Base-by-base conservation (phyloP, 23 red algal genomes). In the Pyropia yezoensis region DNA sequence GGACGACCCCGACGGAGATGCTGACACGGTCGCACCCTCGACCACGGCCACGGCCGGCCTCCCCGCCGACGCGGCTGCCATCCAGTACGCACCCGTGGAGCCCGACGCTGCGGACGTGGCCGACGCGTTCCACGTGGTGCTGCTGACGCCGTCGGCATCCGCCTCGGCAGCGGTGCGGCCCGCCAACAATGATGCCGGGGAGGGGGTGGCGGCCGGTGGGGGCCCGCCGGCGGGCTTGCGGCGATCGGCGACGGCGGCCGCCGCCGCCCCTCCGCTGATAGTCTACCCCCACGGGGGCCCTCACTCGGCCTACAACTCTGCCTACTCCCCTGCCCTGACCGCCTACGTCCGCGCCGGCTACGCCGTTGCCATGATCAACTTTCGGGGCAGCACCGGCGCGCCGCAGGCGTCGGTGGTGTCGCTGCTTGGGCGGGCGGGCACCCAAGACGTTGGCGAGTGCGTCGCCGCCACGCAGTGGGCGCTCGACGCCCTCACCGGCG, bases 271-370 rank as follows among this genome's bases (percentile, higher is more conserved):
- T 7, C 63, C 66, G 26, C 59, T 97, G 61, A 59, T 90, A 6
- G 29, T 72, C 57, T 77, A 67, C 57, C 93, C 85, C 16, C 93
- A 97, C 49, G 93, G 93, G 7, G 93, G 93, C 45, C 93, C 93
- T 1, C 93, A 97, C 76, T 80, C 87, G 13, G 45, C 77, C 28
- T 68, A 66, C 25, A 33, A 91, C 17, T 75, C 76, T 18, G 68
- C 69, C 13, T 97, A 71, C 63, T 74, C 66, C 18, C 33, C 62
- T 19, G 85, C 63, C 3, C 62, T 83, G 23, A 73, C 62, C 25
- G 69, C 68, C 57, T 53, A 91, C 11, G 55, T 83, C 23, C 70
- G 67, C 29, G 29, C 63, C 19, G 87, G 87, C 26, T 88, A 73
- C 71, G 93, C 85, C 6, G 74, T 97, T 13, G 21, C 90, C 32